Conservation (phyloP, 2,329 filamentous ascomycete genomes). For the Aspergillus spinulosporus region DNA sequence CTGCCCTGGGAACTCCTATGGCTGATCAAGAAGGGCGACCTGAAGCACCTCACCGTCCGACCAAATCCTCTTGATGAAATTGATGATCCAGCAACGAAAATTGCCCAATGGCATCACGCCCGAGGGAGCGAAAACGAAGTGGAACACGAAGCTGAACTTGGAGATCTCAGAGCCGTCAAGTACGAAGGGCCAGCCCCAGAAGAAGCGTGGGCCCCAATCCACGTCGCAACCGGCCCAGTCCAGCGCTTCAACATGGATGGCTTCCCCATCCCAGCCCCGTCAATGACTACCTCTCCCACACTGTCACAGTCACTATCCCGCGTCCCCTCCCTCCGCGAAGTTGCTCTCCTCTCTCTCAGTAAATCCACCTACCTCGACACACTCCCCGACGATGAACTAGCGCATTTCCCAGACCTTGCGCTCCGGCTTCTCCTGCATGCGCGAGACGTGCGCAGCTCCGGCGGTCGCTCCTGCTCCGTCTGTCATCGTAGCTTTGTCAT, state of each 20-base stretch:
- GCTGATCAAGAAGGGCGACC: constrained; percentile 39
- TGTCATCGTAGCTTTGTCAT: constrained; percentile 45
- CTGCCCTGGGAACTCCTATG: constrained; percentile 50
- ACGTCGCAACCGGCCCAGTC: constrained; percentile 38
- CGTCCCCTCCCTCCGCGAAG: constrained; percentile 46
- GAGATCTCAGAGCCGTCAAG: constrained; percentile 13
- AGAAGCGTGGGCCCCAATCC: constrained; percentile 38
- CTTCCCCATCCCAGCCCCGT: constrained; percentile 19
- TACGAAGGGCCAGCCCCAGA: constrained; percentile 31
- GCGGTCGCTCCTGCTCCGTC: constrained; percentile 42
- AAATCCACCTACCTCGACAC: constrained; percentile 39
- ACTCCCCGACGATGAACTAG: constrained; percentile 37
- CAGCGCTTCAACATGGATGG: constrained; percentile 39
- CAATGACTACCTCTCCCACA: neutral
- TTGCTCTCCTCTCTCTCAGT: constrained; percentile 42
- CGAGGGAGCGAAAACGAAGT: neutral
- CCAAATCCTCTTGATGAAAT: constrained; percentile 44
- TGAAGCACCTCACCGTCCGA: constrained; percentile 41
- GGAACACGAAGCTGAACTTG: neutral
- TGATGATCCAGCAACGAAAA: constrained; percentile 25
- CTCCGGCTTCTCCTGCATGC: constrained; percentile 39
- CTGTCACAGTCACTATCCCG: constrained; percentile 12
- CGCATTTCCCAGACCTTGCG: constrained; percentile 36
- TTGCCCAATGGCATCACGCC: constrained; percentile 36
- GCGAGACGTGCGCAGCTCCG: constrained; percentile 36